Evolutionary conservation across 2,329 filamentous ascomycete species (phyloP).

Genomic region (Camptophora hylomeconis): DNA sequence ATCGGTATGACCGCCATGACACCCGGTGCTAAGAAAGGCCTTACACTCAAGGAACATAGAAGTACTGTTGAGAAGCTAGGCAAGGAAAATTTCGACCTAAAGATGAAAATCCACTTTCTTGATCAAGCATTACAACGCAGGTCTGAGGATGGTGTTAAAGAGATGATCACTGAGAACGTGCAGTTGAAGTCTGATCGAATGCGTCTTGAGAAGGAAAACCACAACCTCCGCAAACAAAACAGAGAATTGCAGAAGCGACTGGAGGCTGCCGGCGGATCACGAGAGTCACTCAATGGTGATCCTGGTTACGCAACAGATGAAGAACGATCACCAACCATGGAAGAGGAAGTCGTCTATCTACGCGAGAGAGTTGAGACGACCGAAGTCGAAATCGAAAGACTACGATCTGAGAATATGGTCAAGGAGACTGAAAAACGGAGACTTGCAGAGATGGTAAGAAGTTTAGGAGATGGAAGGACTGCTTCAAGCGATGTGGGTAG

Average conservation of each 20-base stretch:
- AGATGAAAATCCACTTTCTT: conserved; percentile 94
- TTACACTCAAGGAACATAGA: conserved; percentile 94
- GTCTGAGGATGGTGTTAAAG: conserved; percentile 91
- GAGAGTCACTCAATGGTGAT: conserved; percentile 32
- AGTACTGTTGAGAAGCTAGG: conserved; percentile 91
- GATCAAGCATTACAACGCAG: conserved; percentile 86
- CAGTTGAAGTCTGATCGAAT: conserved; percentile 84
- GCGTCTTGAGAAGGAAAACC: conserved; percentile 82
- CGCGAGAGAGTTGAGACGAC: conserved; percentile 78
- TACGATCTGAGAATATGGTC: conserved; percentile 62
- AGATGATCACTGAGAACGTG: conserved; percentile 96
- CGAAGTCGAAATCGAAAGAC: conserved; percentile 67
- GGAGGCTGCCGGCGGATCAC: conserved; percentile 29
- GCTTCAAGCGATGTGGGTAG: conserved; percentile 37
- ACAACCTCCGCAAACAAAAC: conserved; percentile 63
- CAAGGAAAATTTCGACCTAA: conserved; percentile 96
- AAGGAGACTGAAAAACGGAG: conserved; percentile 78
- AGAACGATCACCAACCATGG: conserved; percentile 39
- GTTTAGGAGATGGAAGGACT: conserved; percentile 41
- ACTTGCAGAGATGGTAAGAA: conserved; percentile 67
- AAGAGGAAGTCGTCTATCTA: conserved; percentile 75
- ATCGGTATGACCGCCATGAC: conserved; percentile 33
- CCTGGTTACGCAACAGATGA: conserved; percentile 43
- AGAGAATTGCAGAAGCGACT: conserved; percentile 78
- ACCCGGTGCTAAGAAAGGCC: conserved; percentile 41